These are phyloP conservation scores for Prunus salicina DNA, from an alignment of 306 rosid genomes.

Conservation along the genomic window DNA sequence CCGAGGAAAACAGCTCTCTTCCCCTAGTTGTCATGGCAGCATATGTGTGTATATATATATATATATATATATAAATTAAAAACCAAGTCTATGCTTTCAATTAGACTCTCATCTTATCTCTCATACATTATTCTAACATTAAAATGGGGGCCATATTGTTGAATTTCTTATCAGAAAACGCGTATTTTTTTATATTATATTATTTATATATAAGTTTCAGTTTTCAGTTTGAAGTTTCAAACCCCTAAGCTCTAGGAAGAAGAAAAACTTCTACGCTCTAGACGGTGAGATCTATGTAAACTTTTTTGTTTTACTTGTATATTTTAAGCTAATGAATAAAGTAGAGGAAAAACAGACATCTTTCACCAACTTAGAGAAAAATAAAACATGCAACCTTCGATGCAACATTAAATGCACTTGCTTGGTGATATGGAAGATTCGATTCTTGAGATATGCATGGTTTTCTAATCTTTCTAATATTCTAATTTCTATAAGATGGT, in stretches of 20 bases:
- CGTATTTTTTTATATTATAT: not conserved
- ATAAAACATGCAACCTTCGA: constrained; percentile 50
- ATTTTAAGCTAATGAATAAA: constrained; percentile 17
- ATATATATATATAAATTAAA: constrained; percentile 21
- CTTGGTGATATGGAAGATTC: constrained; percentile 61
- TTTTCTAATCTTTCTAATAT: constrained; percentile 1
- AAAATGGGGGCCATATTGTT: constrained; percentile 19
- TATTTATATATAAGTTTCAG: not conserved
- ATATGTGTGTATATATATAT: not conserved
- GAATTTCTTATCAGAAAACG: constrained; percentile 38
- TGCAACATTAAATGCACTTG: constrained; percentile 46
- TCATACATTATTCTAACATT: not conserved
- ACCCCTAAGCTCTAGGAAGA: constrained; percentile 42
- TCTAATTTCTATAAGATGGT: constrained; percentile 21
- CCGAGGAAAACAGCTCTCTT: constrained; percentile 48
- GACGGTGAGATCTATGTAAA: constrained; percentile 22
- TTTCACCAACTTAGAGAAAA: constrained; percentile 40
- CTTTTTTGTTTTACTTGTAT: constrained; percentile 16
- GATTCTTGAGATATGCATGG: constrained; percentile 50
- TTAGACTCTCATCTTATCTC: not conserved
- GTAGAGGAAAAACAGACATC: constrained; percentile 62
- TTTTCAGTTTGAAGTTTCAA: constrained; percentile 39
- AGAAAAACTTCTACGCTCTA: constrained; percentile 26
- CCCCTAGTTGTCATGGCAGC: constrained; percentile 30
- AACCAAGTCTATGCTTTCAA: constrained; percentile 30